Base-by-base conservation (phyloP, 108 stramenopile species). In the Pinguiococcus pyrenoidosus region DNA sequence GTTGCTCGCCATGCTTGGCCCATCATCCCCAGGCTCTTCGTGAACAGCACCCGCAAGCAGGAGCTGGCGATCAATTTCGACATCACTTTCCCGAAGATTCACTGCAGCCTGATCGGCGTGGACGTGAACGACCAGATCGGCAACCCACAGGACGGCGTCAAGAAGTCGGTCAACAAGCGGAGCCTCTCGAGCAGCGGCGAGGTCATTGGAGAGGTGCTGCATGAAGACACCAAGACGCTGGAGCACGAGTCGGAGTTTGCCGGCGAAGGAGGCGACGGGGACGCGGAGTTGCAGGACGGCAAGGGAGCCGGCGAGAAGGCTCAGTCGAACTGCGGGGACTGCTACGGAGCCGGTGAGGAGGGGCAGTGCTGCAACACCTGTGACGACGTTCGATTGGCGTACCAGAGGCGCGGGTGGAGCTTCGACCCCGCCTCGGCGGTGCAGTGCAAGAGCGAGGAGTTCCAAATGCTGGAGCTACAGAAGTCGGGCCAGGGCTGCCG, bases 281-380 rank as follows among this genome's bases (percentile, higher is more conserved):
- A 40, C 27, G 45, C 34, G 14, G 39, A 39, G 20, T 17, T 12
- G 22, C 43, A 40, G 1, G 38, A 49, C 9, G 22, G 21, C 9
- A 37, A 46, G 32, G 4, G 54, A 24, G 65, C 49, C 16, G 37
- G 25, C 9, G 32, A 44, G 3, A 48, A 49, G 3, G 21, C n/a
- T 1, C 3, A 35, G 28, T 8, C 22, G 16, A 44, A 68, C 0
- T 92, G 87, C 43, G 87, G 91, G n/a, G 79, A 84, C 44, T 96
- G 94, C 66, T 96, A 85, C 63, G 94, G 94, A 1, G 94, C 94
- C 2, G 90, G 82, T 14, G 74, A 73, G 0, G 78, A 79, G 38
- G 80, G 64, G 12, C 84, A 92, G 69, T 96, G 94, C 70, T 96
- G 94, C 68, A 72, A 87, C 35, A 86, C 89, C 0, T 96, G 94